A percentile compares a stretch with the other conserved stretches of the same genome.
Conservation (phyloP, 495 filamentous ascomycete species). For the Podospora fimiseda region DNA sequence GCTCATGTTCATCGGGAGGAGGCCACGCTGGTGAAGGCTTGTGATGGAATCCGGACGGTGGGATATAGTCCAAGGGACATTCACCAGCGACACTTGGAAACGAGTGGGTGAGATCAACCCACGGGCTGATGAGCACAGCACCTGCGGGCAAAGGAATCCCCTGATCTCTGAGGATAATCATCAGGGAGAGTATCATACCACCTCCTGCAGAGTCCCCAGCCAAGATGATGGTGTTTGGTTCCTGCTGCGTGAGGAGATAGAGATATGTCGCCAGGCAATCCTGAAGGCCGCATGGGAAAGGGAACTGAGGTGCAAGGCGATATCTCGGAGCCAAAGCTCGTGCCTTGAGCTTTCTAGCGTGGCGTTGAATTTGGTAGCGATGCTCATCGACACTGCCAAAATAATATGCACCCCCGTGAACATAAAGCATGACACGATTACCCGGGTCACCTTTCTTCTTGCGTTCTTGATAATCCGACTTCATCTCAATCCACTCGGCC, state of each 20-base stretch:
- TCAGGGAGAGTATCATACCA: conserved; percentile 74
- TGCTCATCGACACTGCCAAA: conserved; percentile 94
- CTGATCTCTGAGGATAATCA: conserved; percentile 75
- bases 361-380: conserved; percentile 90
- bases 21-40: conserved; percentile 82
- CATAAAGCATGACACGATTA: conserved; percentile 83
- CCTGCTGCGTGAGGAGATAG: conserved; percentile 65
- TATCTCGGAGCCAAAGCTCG: conserved; percentile 84
- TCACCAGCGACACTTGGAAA: conserved; percentile 80
- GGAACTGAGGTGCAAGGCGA: conserved; percentile 85
- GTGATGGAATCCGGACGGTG: conserved; percentile 76
- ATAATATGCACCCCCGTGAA: conserved; percentile 67
- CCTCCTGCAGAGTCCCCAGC: conserved; percentile 90
- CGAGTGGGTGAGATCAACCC: conserved; percentile 90
- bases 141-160: conserved; percentile 79
- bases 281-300: conserved; percentile 85
- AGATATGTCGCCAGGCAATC: conserved; percentile 87
- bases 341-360: conserved; percentile 88
- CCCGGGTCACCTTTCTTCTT: conserved; percentile 50
- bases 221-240: conserved; percentile 67
- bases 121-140: conserved; percentile 83
- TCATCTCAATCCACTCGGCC: conserved; percentile 97
- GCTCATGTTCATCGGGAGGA: conserved; percentile 74
- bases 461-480: conserved; percentile 65
- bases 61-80: conserved; percentile 77